These are phyloP conservation scores for Yarrowia bubula DNA, from an alignment of 805 yeast species.

Conservation along the genomic window DNA sequence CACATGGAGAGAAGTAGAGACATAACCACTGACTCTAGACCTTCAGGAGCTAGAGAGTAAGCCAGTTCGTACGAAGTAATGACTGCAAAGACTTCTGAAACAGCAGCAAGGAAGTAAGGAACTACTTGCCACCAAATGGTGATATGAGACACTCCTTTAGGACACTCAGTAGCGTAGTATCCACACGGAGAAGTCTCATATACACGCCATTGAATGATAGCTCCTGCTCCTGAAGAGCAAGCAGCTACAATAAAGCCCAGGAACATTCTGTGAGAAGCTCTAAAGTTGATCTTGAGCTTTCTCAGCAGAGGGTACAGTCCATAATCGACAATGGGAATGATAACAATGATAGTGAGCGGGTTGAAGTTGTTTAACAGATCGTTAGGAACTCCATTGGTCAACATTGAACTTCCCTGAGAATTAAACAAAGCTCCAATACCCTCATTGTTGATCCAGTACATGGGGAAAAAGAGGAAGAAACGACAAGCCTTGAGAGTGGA, in stretches of 20 bases:
- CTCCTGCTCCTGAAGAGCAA: conserved; percentile 49
- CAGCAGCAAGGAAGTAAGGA: conserved; percentile 47
- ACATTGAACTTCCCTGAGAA: conserved; percentile 56
- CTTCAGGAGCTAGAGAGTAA: conserved; percentile 51
- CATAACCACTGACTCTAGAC: conserved; percentile 52
- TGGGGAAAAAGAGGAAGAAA: conserved; percentile 59
- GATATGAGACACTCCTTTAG: conserved; percentile 38
- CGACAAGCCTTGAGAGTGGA: conserved; percentile 62
- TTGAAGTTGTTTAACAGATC: conserved; percentile 56
- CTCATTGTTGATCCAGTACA: conserved; percentile 44
- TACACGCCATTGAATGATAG: conserved; percentile 49
- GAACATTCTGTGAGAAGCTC: conserved; percentile 47
- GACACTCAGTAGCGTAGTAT: conserved; percentile 34
- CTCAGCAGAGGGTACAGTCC: conserved; percentile 49
- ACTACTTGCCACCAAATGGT: conserved; percentile 40
- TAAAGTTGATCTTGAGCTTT: conserved; percentile 45
- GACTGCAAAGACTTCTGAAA: conserved; percentile 53
- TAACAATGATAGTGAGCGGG: conserved; percentile 53
- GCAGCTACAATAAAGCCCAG: conserved; percentile 51
- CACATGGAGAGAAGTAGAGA: conserved; percentile 39
- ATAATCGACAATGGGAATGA: conserved; percentile 52
- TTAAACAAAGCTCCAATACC: conserved; percentile 41
- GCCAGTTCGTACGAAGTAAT: conserved; percentile 56
- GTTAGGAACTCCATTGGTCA: conserved; percentile 53
- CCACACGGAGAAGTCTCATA: conserved; percentile 53